phyloP scores from a whole-genome alignment of 2,329 filamentous ascomycete species.

The Cryphonectria parasitica region DNA sequence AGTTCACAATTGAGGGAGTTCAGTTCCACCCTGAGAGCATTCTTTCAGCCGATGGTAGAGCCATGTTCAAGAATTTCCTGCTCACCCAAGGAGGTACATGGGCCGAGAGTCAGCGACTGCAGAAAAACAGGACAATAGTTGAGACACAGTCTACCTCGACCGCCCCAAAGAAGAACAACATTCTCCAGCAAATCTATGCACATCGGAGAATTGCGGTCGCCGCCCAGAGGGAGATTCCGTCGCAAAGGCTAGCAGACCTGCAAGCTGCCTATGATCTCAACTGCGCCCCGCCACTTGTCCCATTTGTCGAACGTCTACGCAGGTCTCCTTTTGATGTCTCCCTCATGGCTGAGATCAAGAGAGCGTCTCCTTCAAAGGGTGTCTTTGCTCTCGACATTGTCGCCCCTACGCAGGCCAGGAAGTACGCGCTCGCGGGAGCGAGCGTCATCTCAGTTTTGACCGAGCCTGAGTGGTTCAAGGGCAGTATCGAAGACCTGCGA shows the following conservation, averaged over 20 bases:
- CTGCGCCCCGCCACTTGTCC: constrained; percentile 80
- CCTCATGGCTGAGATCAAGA: constrained; percentile 96
- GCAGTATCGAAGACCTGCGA: constrained; percentile 89
- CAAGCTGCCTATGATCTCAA: constrained; percentile 86
- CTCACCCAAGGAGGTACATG: constrained; percentile 88
- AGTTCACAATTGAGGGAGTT: constrained; percentile 89
- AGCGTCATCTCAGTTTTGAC: constrained; percentile 99
- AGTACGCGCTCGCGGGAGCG: constrained; percentile 90
- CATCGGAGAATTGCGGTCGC: constrained; percentile 76
- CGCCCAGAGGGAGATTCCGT: constrained; percentile 82
- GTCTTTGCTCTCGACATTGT: constrained; percentile 86
- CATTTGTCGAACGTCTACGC: constrained; percentile 77
- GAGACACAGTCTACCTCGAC: constrained; percentile 11
- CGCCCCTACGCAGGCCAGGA: constrained; percentile 85
- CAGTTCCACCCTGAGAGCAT: constrained; percentile 99
- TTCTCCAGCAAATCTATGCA: constrained; percentile 88
- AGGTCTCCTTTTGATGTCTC: constrained; percentile 87
- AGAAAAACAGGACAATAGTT: constrained; percentile 44
- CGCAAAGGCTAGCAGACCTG: constrained; percentile 79
- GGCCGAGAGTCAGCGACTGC: constrained; percentile 72
- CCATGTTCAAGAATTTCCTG: constrained; percentile 93
- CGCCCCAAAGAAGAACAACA: constrained; percentile 66
- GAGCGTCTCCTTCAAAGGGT: constrained; percentile 94
- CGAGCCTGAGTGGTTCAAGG: constrained; percentile 99
- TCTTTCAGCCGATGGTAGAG: constrained; percentile 81